Conservation (phyloP, 106 monocot species). For the Dendrobium huoshanense region DNA sequence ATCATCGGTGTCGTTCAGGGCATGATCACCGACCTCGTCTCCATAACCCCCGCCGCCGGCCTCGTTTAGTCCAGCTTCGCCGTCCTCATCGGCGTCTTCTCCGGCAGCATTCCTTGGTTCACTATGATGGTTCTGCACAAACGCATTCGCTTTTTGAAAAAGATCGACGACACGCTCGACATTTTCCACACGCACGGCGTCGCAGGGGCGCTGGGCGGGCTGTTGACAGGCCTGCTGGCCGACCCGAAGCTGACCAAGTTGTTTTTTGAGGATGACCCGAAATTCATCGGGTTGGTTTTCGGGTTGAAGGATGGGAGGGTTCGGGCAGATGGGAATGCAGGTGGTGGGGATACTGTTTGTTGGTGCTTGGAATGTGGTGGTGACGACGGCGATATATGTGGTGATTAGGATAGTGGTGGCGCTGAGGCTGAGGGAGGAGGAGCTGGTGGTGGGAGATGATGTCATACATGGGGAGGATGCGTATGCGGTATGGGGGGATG, state of each 20-base stretch:
- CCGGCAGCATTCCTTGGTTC: slow-evolving; percentile 17
- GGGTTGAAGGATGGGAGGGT: neutral
- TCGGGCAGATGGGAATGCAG: slow-evolving; percentile 10
- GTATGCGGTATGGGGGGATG: slow-evolving; percentile 17
- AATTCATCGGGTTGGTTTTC: slow-evolving; percentile 8
- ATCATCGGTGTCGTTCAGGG: slow-evolving; percentile 28
- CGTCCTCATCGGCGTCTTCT: slow-evolving; percentile 7
- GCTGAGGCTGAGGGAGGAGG: slow-evolving; percentile 5
- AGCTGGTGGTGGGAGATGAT: slow-evolving; percentile 10
- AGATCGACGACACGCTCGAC: slow-evolving; percentile 17
- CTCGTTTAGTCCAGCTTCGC: slow-evolving; percentile 10
- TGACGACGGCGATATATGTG: slow-evolving; percentile 9
- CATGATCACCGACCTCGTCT: slow-evolving; percentile 24
- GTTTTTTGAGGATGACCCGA: slow-evolving; percentile 19
- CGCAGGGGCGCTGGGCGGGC: slow-evolving; percentile 14
- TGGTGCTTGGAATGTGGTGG: neutral
- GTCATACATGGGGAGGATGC: slow-evolving; percentile 20
- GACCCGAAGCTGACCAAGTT: slow-evolving; percentile 6
- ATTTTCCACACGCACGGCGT: slow-evolving; percentile 15
- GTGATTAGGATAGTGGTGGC: slow-evolving; percentile 6
- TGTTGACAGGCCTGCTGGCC: slow-evolving; percentile 7
- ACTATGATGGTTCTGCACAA: slow-evolving; percentile 24
- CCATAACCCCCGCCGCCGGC: slow-evolving; percentile 27
- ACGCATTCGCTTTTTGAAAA: slow-evolving; percentile 2
- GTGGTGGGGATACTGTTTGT: slow-evolving; percentile 8